Evolutionary conservation across 2,329 filamentous ascomycete species (phyloP).

Genomic region (Trichophaea hybrida): DNA sequence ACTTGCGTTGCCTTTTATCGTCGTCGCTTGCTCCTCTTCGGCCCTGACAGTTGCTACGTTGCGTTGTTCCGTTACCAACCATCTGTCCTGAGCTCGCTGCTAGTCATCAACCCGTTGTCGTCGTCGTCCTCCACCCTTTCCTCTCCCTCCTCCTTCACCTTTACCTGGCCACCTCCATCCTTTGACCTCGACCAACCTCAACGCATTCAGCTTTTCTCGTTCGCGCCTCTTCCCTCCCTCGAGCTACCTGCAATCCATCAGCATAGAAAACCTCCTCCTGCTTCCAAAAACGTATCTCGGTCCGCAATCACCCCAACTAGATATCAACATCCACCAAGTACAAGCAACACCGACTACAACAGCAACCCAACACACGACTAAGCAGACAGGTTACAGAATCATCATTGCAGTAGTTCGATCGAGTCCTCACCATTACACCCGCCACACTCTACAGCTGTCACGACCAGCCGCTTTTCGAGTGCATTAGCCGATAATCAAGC

Average conservation of each 20-base stretch:
- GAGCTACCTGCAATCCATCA: constrained; percentile 24
- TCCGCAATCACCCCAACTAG: background rate
- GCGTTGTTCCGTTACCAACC: background rate
- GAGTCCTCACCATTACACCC: background rate
- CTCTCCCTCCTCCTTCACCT: constrained; percentile 23
- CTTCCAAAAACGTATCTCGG: background rate
- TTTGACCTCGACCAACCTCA: constrained; percentile 31
- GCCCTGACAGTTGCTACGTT: background rate
- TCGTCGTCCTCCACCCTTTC: constrained; percentile 29
- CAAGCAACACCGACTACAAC: background rate
- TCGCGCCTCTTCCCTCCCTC: constrained; percentile 5
- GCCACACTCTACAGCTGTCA: background rate
- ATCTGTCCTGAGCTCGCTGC: constrained; percentile 9
- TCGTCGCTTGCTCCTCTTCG: background rate
- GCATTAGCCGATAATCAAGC: background rate
- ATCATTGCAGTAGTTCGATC: constrained; percentile 3
- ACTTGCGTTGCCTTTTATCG: background rate
- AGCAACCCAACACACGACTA: constrained; percentile 4
- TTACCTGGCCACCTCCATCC: constrained; percentile 24
- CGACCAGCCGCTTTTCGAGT: background rate
- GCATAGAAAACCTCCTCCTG: constrained; percentile 21
- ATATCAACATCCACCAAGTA: background rate
- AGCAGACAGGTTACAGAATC: background rate
- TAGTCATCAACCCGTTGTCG: constrained; percentile 23
- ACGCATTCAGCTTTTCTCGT: constrained; percentile 29